Base-by-base conservation (phyloP, 164 flowering plant genomes). In the grape (Vitis vinifera) region DNA sequence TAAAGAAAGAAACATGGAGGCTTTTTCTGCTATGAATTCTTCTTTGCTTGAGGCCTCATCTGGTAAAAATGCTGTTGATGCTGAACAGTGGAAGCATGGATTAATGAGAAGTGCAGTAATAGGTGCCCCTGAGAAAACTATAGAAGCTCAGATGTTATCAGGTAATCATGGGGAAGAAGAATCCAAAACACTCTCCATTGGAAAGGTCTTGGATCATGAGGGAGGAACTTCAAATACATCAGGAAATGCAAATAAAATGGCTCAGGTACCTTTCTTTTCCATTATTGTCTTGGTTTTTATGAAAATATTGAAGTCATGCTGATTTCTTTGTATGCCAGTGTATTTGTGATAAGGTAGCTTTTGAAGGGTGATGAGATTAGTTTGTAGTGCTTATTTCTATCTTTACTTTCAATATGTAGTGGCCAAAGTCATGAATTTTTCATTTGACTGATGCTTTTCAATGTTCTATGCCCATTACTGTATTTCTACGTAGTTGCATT, bases 201-300 rank as follows among this genome's bases (percentile, higher is more conserved):
- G 85, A 76, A 86, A 76, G 71, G 65, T 71, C 17, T 63, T 75
- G 68, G 89, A 87, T 70, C 83, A 86, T 73, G 93, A 80, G 52
- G 80, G 84, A 31, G 84, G 86, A 71, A 69, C 66, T 74, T 76
- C 82, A 57, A 82, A 74, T 64, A 14, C 71, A 15, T 60, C 55
- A 31, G 65, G 68, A 12, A 77, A 79, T 80, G 73, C 79, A 62
- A 81, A 71, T 70, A 83, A 74, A 55, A 31, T 71, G 16, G 59
- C 62, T 60, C 91, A 91, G 91, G 95, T 90, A 77, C 66, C 63
- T 63, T 15, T 55, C 72, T 27, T 55, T 37, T 31, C 2, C 44
- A 37, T 37, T 37, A 37, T 37, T 37, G 7, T 37, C 44, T 6
- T 37, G 44, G 44, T 27, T 8, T 31, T 56, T 17, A 6, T 59